These are phyloP conservation scores for Gnomoniopsis sp. DNA, from an alignment of 2,329 filamentous ascomycete species.

Conservation along the genomic window DNA sequence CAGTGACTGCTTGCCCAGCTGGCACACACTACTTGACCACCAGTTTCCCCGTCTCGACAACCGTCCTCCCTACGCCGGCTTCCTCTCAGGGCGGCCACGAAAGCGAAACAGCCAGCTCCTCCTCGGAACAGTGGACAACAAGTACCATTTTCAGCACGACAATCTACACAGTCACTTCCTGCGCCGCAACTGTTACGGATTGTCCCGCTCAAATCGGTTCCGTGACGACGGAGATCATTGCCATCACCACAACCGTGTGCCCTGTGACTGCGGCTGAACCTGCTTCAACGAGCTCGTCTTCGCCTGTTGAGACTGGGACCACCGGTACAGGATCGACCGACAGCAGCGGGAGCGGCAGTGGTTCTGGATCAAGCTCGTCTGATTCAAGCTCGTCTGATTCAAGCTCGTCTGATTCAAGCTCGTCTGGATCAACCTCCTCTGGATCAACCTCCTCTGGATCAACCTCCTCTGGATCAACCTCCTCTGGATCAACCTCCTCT, in stretches of 20 bases:
- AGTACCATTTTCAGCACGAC: constrained; percentile 38
- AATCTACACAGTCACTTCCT: constrained; percentile 54
- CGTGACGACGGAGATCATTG: constrained; percentile 37
- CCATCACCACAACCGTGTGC: constrained; percentile 44
- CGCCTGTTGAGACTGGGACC: constrained; percentile 5
- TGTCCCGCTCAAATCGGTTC: constrained; percentile 33
- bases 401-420: background rate
- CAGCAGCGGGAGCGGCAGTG: background rate
- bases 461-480: background rate
- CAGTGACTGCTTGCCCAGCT: constrained; percentile 16
- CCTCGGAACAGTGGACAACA: constrained; percentile 23
- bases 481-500: background rate
- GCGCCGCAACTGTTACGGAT: constrained; percentile 40
- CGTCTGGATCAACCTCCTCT: background rate
- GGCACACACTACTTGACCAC: constrained; percentile 30
- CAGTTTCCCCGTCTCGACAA: constrained; percentile 32
- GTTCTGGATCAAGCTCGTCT: background rate
- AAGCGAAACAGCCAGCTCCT: background rate
- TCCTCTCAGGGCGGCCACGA: background rate
- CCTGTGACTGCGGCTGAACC: constrained; percentile 25
- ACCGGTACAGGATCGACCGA: background rate
- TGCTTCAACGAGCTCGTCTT: background rate
- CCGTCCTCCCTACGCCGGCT: constrained; percentile 26
- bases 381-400: background rate
- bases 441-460: background rate